Conservation (phyloP, 441 rosid genomes). For the Arabidopsis hybrid region DNA sequence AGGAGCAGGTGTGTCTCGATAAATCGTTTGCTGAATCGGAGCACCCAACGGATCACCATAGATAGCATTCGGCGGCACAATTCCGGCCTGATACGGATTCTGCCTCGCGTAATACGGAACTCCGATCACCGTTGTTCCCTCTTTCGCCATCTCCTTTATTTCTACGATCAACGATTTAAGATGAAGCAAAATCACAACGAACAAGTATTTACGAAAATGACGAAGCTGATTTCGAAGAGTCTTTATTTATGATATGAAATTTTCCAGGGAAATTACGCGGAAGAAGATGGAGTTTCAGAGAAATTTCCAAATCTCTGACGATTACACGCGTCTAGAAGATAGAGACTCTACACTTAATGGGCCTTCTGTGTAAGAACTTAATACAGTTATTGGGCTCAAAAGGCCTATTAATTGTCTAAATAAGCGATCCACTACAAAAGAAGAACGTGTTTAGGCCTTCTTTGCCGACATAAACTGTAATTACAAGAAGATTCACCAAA, state of each 20-base stretch:
- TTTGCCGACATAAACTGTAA: neutral
- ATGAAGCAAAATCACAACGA: neutral
- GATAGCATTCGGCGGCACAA: constrained; percentile 76
- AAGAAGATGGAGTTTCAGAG: neutral
- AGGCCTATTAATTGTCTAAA: constrained; percentile 4
- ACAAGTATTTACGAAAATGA: neutral
- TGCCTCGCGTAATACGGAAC: constrained; percentile 69
- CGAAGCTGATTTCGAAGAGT: neutral
- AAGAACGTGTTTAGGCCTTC: constrained; percentile 3
- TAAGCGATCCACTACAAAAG: too few species aligned
- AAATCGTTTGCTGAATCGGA: constrained; percentile 86
- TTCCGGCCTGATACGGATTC: constrained; percentile 78
- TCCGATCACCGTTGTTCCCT: constrained; percentile 70
- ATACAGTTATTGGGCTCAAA: neutral
- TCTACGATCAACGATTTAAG: constrained; percentile 25
- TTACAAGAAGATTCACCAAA: neutral
- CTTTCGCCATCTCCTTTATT: constrained; percentile 52
- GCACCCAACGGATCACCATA: constrained; percentile 75
- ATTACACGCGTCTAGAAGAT: constrained; percentile 26
- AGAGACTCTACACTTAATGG: neutral
- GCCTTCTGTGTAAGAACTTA: neutral
- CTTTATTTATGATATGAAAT: neutral
- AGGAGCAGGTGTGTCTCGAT: constrained; percentile 91
- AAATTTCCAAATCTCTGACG: constrained; percentile 27
- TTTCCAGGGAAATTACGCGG: constrained; percentile 10